Conservation (phyloP, 2,329 filamentous ascomycete genomes). For the Ceratocystis ficicola region DNA sequence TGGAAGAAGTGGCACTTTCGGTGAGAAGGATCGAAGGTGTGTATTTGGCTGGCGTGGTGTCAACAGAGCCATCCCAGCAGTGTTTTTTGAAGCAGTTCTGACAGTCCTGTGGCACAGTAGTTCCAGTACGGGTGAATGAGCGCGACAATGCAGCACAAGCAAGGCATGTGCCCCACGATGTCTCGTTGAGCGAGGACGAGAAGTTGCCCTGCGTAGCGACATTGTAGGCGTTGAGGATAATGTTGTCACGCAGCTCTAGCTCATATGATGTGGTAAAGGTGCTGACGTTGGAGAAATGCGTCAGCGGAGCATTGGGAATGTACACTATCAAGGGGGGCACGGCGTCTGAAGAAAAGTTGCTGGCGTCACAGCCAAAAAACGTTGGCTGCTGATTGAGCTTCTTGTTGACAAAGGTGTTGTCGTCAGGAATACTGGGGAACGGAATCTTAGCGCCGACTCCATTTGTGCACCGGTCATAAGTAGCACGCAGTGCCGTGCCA, state of each 20-base stretch:
- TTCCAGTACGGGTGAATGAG: constrained; percentile 59
- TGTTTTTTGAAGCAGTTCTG: constrained; percentile 63
- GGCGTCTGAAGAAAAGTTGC: constrained; percentile 38
- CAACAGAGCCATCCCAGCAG: constrained; percentile 82
- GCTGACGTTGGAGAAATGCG: constrained; percentile 61
- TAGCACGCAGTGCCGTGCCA: constrained; percentile 45
- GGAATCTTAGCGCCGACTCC: constrained; percentile 40
- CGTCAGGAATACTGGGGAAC: constrained; percentile 48
- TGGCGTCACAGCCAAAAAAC: constrained; percentile 53
- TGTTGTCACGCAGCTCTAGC: constrained; percentile 55
- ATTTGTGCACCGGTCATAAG: constrained; percentile 42
- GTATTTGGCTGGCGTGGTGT: constrained; percentile 17
- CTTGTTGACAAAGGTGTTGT: constrained; percentile 43
- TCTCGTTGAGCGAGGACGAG: constrained; percentile 48
- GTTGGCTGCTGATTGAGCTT: constrained; percentile 47
- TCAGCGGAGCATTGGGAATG: constrained; percentile 73
- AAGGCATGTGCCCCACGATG: constrained; percentile 64
- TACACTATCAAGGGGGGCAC: constrained; percentile 69
- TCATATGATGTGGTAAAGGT: constrained; percentile 61
- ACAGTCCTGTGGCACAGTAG: constrained; percentile 59
- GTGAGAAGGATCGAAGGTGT: constrained; percentile 14
- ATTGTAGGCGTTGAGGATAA: constrained; percentile 79
- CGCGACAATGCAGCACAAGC: constrained; percentile 76
- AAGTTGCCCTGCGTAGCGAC: constrained; percentile 72
- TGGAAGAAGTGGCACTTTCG: background rate